Base-by-base conservation (phyloP, 768 basidiomycete species). In the Mrakia blollopis region DNA sequence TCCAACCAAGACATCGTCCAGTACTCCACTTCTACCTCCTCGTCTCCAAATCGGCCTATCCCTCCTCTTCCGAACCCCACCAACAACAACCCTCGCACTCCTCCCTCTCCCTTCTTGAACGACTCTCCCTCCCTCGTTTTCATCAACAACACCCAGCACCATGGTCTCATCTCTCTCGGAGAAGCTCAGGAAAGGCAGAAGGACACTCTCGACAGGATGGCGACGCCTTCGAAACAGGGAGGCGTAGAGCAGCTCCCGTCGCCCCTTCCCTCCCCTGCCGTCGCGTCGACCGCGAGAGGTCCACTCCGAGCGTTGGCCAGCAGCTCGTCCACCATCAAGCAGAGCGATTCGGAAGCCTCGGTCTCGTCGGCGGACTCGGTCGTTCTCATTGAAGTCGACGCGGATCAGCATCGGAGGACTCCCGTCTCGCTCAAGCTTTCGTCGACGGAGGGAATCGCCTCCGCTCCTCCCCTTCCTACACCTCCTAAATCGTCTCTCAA, bases 321-420 rank as follows among this genome's bases (percentile, higher is more conserved):
- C 3, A 30, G 62, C n/a, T 32, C 30, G 2, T 63, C 30, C 10
- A 32, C 30, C 25, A 63, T 63, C 62, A 63, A 35, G 32, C 28
- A 63, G 32, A 63, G 62, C 62, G 13, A n/a, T 16, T 63, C 62
- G 62, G 62, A 63, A 8, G 62, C 62, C 10, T 63, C 62, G 62
- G 62, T 63, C 32, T 9, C 10, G 7, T 32, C 62, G 11, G 16
- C 30, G 62, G 62, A 37, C 62, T 63, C 62, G 18, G 28, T 35
- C 62, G 13, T 30, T 21, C 62, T 63, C 62, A 30, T 8, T 14
- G 35, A 30, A 37, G 18, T 32, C n/a, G 60, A 63, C 62, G 28
- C 35, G 30, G 30, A 35, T 21, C 62, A 32, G 30, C 30, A 32
- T 14, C 30, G 30, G 32, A 61, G n/a, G 60, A 61, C 60, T n/a